These are phyloP conservation scores for Diplodia mutila DNA, from an alignment of 2,329 filamentous ascomycete species.

Conservation along the genomic window DNA sequence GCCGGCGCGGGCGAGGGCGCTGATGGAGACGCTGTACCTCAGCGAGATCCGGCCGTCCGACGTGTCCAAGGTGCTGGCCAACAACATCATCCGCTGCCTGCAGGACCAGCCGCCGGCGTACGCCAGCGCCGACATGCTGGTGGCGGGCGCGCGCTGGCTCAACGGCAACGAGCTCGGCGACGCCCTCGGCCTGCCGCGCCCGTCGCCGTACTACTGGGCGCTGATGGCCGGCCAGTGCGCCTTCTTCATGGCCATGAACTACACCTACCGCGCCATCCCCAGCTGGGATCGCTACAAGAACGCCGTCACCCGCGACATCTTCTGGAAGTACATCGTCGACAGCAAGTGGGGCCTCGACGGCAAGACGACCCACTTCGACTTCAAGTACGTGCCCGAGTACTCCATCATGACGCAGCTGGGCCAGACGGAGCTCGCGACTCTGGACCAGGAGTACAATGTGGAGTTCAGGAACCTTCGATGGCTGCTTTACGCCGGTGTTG, in stretches of 20 bases:
- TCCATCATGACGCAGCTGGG: slow-evolving; percentile 55
- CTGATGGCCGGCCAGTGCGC: slow-evolving; percentile 68
- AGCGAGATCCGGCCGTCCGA: slow-evolving; percentile 69
- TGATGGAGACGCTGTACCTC: slow-evolving; percentile 70
- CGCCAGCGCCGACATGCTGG: slow-evolving; percentile 67
- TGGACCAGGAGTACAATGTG: slow-evolving; percentile 42
- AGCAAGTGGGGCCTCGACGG: slow-evolving; percentile 66
- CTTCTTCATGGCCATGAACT: slow-evolving; percentile 63
- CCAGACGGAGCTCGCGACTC: slow-evolving; percentile 45
- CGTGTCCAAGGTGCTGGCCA: slow-evolving; percentile 67
- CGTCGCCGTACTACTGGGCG: slow-evolving; percentile 61
- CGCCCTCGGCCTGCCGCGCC: slow-evolving; percentile 61
- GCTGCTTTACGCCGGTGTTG: slow-evolving; percentile 46
- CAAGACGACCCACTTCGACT: slow-evolving; percentile 66
- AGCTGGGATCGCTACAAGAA: slow-evolving; percentile 58
- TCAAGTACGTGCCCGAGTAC: slow-evolving; percentile 69
- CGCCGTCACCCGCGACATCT: slow-evolving; percentile 53
- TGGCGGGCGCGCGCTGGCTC: slow-evolving; percentile 69
- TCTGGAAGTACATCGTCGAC: slow-evolving; percentile 66
- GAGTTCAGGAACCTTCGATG: slow-evolving; percentile 55
- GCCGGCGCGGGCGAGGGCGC: slow-evolving; percentile 58
- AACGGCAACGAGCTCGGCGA: slow-evolving; percentile 68
- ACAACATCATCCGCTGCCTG: slow-evolving; percentile 75
- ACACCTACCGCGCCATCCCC: slow-evolving; percentile 55
- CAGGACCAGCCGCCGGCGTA: slow-evolving; percentile 67